Evolutionary conservation across 2,329 filamentous ascomycete species (phyloP).

Genomic region (Colletotrichum sp.): DNA sequence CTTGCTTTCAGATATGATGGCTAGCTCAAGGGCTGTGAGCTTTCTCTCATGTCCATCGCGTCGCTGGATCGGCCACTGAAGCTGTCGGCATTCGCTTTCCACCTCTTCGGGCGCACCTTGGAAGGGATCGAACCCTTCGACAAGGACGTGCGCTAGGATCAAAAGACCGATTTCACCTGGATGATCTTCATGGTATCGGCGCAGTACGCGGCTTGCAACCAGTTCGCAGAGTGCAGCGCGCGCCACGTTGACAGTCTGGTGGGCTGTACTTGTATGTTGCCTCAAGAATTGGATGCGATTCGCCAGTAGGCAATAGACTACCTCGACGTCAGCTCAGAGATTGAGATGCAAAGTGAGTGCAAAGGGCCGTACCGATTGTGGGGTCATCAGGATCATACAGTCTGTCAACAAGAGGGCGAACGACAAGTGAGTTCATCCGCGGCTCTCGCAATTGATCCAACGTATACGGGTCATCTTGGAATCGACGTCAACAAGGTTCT

Average conservation of each 20-base stretch:
- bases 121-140: slow-evolving; percentile 75
- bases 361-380: slow-evolving; percentile 55
- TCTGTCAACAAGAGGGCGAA: slow-evolving; percentile 71
- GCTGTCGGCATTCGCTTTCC: slow-evolving; percentile 29
- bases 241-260: slow-evolving; percentile 73
- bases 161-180: slow-evolving; percentile 67
- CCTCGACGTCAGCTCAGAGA: not conserved
- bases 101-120: slow-evolving; percentile 70
- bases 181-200: slow-evolving; percentile 72
- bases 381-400: slow-evolving; percentile 70
- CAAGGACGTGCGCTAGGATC: slow-evolving; percentile 70
- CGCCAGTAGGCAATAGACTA: slow-evolving; percentile 74
- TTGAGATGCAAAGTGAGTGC: too few species aligned
- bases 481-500: too few species aligned
- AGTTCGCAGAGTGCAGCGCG: slow-evolving; percentile 73
- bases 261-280: slow-evolving; percentile 68
- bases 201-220: slow-evolving; percentile 69
- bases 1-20: slow-evolving; percentile 75
- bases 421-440: slow-evolving; percentile 70
- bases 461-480: slow-evolving; percentile 44
- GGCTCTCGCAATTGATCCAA: slow-evolving; percentile 70
- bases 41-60: slow-evolving; percentile 53
- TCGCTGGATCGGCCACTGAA: slow-evolving; percentile 44
- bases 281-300: slow-evolving; percentile 74
- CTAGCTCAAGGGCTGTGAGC: slow-evolving; percentile 73